phyloP scores from a whole-genome alignment of 108 stramenopile species.

The Nitzschia putrida region DNA sequence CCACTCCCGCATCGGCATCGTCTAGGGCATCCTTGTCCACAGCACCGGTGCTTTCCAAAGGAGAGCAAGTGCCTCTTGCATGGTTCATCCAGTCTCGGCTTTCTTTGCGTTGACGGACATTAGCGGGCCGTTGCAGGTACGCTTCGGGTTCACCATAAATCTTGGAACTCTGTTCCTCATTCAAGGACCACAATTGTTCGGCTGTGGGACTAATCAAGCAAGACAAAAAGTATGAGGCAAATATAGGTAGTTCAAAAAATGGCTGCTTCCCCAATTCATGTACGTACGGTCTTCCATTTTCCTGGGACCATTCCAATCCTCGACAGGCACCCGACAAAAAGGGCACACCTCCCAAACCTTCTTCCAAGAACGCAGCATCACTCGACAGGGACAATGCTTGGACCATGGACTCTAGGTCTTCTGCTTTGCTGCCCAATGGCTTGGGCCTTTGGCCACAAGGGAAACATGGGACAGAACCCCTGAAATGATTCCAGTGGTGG shows the following conservation, averaged over 20 bases:
- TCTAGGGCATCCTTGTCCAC: conserved; percentile 4
- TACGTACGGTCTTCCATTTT: conserved; percentile 53
- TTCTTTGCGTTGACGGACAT: conserved; percentile 38
- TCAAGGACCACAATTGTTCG: conserved; percentile 46
- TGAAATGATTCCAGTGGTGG: no score
- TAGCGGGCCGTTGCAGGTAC: conserved; percentile 45
- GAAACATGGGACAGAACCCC: no score
- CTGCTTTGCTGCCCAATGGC: not conserved
- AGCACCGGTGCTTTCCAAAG: not conserved
- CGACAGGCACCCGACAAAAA: conserved; percentile 59
- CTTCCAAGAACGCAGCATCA: conserved; percentile 68
- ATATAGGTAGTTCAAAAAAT: not conserved
- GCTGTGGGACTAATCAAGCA: conserved; percentile 50
- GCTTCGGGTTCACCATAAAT: conserved; percentile 65
- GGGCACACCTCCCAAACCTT: conserved; percentile 40
- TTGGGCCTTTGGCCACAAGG: no score
- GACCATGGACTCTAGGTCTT: conserved; percentile 21
- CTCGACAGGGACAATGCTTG: conserved; percentile 42
- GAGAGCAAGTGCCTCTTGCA: conserved; percentile 15
- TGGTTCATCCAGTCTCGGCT: not conserved
- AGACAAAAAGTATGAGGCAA: not conserved
- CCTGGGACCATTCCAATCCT: conserved; percentile 7
- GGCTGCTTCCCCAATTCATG: not conserved
- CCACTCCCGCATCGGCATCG: conserved; percentile 6
- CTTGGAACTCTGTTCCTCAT: conserved; percentile 63